Evolutionary conservation across 2,329 filamentous ascomycete genomes (phyloP).

Genomic region (Trichothecium roseum): DNA sequence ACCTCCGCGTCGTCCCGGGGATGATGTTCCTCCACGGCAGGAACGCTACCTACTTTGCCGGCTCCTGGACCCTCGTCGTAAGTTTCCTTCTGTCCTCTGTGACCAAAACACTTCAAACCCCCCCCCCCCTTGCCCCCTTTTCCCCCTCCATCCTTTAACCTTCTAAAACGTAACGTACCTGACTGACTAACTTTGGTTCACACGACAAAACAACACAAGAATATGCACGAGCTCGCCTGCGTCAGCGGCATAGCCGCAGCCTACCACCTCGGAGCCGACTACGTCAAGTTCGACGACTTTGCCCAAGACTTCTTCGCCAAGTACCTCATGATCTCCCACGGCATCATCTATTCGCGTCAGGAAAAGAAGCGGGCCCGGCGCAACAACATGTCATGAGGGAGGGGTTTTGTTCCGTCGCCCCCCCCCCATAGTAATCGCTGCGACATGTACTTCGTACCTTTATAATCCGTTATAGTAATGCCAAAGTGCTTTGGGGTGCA

Average conservation of each 20-base stretch:
- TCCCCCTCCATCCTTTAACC: too few species aligned
- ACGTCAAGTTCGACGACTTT: constrained; percentile 47
- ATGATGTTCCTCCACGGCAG: constrained; percentile 63
- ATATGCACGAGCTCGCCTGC: constrained; percentile 60
- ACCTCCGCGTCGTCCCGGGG: constrained; percentile 54
- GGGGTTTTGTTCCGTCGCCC: too few species aligned
- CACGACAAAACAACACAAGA: constrained; percentile 24
- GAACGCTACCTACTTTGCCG: constrained; percentile 52
- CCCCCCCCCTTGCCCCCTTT: too few species aligned
- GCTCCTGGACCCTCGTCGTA: constrained; percentile 59
- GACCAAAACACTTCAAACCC: too few species aligned
- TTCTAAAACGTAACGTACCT: too few species aligned
- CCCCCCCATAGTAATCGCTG: too few species aligned
- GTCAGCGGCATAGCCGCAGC: constrained; percentile 63
- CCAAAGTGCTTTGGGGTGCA: too few species aligned
- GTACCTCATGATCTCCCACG: constrained; percentile 34
- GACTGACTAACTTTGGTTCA: constrained; percentile 1
- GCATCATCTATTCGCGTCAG: constrained; percentile 25
- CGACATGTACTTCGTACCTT: too few species aligned
- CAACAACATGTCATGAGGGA: constrained; percentile 1
- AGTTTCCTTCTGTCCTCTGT: constrained; percentile 10
- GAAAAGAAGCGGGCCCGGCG: constrained; percentile 16
- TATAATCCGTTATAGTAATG: too few species aligned
- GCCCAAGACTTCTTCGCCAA: constrained; percentile 36
- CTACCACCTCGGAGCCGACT: constrained; percentile 55